Base-by-base conservation (phyloP, 148 eudicot species). In the Cornus florida region DNA sequence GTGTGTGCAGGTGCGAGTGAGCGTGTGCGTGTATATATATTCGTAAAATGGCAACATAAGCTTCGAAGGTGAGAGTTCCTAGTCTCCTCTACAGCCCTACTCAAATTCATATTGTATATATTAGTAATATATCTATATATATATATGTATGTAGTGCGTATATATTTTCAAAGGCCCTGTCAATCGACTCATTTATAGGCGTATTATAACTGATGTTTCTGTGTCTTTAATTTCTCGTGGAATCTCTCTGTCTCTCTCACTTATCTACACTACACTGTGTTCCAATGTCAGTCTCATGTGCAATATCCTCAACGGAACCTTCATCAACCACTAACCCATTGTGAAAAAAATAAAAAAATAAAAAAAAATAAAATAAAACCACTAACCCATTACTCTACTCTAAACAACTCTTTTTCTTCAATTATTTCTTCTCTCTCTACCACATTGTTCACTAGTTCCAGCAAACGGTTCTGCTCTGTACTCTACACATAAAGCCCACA, bases 211-310 rank as follows among this genome's bases (percentile, higher is more conserved):
- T 62, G 22, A 76, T 17, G 60, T 76, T 67, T 75, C 50, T n/a
- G n/a, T 64, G 69, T 64, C 56, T 20, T n/a, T 75, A 24, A 68
- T 70, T 70, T 57, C 23, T 32, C 10, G 70, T 35, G 53, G 68
- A 69, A 78, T 56, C 65, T 69, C 50, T 74, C 78, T 57, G 65
- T 69, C 35, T 60, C 75, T 69, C 81, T 71, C 73, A 22, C 76
- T 59, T 39, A 24, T 41, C 72, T 73, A 60, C 39, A 43, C 8
- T 74, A 35, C 76, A 50, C 83, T 41, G 20, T 76, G 71, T 53
- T 76, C 7, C 64, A 82, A 69, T 82, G 83, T 86, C 90, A 87
- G 82, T 89, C 76, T 88, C 86, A 86, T 88, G 78, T 81, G 84
- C 79, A 46, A 77, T 83, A 66, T 86, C 86, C 83, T 76, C 72